phyloP scores from a whole-genome alignment of 352 stramenopile species.

The Phytophthora pluvialis region DNA sequence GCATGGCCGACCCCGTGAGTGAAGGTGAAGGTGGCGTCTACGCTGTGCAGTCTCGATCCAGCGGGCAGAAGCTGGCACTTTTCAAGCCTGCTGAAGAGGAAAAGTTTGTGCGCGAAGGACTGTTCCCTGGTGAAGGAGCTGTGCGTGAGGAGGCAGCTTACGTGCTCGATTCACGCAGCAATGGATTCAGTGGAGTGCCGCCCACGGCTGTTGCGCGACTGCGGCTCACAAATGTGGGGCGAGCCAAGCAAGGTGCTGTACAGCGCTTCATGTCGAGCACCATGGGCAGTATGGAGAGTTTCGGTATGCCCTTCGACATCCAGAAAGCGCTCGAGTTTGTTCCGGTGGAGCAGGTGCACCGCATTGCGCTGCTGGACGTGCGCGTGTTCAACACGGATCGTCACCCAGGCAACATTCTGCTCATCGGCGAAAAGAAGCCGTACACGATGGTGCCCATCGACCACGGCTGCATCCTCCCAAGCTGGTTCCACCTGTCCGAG shows the following conservation, averaged over 20 bases:
- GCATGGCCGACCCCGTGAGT: conserved; percentile 56
- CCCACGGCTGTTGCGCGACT: conserved; percentile 74
- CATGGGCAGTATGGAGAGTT: conserved; percentile 83
- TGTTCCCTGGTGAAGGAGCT: conserved; percentile 71
- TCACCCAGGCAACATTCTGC: conserved; percentile 81
- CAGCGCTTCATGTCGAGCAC: conserved; percentile 84
- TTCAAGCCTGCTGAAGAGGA: conserved; percentile 87
- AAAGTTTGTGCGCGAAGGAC: conserved; percentile 75
- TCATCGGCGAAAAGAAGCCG: conserved; percentile 77
- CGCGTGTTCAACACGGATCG: conserved; percentile 90
- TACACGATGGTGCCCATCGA: conserved; percentile 85
- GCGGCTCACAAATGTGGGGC: conserved; percentile 47
- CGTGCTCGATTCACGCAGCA: conserved; percentile 68
- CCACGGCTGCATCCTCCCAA: conserved; percentile 80
- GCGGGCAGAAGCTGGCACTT: conserved; percentile 77
- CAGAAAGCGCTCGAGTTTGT: conserved; percentile 67
- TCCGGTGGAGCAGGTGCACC: conserved; percentile 79
- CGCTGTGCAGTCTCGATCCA: conserved; percentile 67
- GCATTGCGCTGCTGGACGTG: conserved; percentile 83
- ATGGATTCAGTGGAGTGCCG: conserved; percentile 80
- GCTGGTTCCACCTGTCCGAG: conserved; percentile 82
- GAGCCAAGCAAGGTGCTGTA: conserved; percentile 70
- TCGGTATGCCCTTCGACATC: conserved; percentile 78
- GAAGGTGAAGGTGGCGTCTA: conserved; percentile 81
- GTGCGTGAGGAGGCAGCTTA: conserved; percentile 82